phyloP scores from a whole-genome alignment of 2,329 filamentous ascomycete genomes.

The Penicillium hordei region DNA sequence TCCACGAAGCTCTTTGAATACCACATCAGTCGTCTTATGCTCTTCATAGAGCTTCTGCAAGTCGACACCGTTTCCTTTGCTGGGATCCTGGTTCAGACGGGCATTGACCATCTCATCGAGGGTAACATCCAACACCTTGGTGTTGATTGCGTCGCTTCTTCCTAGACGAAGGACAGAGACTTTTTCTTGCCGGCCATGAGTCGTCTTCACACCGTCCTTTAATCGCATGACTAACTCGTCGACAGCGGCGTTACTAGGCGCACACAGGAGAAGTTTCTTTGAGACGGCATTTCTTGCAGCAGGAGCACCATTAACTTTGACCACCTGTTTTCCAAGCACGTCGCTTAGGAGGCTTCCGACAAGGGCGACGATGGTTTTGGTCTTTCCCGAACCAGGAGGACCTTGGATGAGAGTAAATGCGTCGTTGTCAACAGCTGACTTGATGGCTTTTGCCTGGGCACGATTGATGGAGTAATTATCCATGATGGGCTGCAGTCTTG shows the following conservation, averaged over 20 bases:
- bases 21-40: conserved; percentile 61
- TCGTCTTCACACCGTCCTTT: conserved; percentile 80
- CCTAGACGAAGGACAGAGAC: conserved; percentile 88
- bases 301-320: conserved; percentile 45
- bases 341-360: conserved; percentile 80
- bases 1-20: conserved; percentile 69
- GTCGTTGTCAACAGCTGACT: conserved; percentile 91
- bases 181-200: conserved; percentile 68
- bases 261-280: conserved; percentile 93
- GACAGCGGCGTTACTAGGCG: conserved; percentile 97
- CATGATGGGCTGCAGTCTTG: conserved; percentile 67
- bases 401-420: conserved; percentile 96
- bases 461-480: conserved; percentile 79
- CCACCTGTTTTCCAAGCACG: conserved; percentile 51
- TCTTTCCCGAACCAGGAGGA: conserved; percentile 95
- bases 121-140: conserved; percentile 84
- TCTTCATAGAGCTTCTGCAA: conserved; percentile 69
- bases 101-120: conserved; percentile 86
- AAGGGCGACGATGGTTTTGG: conserved; percentile 96
- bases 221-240: conserved; percentile 93
- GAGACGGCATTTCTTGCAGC: conserved; percentile 41
- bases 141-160: conserved; percentile 87
- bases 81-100: conserved; percentile 56
- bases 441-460: conserved; percentile 86
- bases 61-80: conserved; percentile 49